A percentile compares a stretch with the other conserved stretches of the same genome.
Conservation (phyloP, 352 stramenopile genomes). For the Phytophthora nicotianae region DNA sequence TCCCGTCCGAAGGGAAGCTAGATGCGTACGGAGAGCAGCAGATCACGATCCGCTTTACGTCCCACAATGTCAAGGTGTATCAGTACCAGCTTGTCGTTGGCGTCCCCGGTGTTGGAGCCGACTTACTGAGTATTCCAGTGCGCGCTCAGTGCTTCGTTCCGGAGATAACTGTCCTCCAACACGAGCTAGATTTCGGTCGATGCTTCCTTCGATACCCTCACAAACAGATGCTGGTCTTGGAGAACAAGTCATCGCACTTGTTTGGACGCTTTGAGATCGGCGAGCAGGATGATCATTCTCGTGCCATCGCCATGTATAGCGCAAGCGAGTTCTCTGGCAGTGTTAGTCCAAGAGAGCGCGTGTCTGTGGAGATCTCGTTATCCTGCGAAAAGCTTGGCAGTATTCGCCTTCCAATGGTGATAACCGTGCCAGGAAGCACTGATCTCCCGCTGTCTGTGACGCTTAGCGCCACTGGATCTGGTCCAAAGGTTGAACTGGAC, state of each 20-base stretch:
- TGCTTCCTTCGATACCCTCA: constrained; percentile 94
- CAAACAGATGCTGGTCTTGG: constrained; percentile 80
- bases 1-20: constrained; percentile 74
- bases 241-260: constrained; percentile 87
- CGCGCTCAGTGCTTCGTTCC: constrained; percentile 89
- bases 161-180: constrained; percentile 61
- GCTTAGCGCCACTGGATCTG: constrained; percentile 81
- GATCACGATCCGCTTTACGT: constrained; percentile 89
- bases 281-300: constrained; percentile 90
- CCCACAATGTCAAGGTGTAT: constrained; percentile 90
- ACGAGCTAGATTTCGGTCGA: constrained; percentile 89
- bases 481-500: constrained; percentile 88
- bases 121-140: constrained; percentile 90
- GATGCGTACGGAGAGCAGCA: constrained; percentile 81
- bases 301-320: constrained; percentile 82
- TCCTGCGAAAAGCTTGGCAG: constrained; percentile 90
- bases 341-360: constrained; percentile 61
- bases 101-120: constrained; percentile 89
- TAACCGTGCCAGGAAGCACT: constrained; percentile 86
- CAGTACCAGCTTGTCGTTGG: constrained; percentile 93
- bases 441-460: constrained; percentile 91
- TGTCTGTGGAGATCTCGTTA: constrained; percentile 83
- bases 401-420: constrained; percentile 89
- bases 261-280: constrained; percentile 88
- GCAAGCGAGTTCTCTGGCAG: constrained; percentile 62